Conservation (phyloP, 345 rosid genomes). For the Schrenkiella parvula region DNA sequence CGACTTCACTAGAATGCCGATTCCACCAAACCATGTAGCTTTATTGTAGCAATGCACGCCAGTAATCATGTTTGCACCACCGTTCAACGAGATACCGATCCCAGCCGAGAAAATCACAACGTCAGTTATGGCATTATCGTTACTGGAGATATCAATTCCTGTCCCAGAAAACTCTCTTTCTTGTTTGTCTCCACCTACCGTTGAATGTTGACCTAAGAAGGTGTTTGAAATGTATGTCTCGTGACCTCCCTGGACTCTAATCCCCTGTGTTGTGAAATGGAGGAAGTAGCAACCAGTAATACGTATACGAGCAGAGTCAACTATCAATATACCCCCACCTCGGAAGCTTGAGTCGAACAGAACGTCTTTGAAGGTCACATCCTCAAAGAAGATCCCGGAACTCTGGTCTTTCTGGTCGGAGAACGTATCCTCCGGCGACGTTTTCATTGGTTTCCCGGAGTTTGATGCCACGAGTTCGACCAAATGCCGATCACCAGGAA, state of each 20-base stretch:
- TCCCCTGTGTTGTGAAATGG: conserved; percentile 64
- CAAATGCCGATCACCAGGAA: conserved; percentile 57
- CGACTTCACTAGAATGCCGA: conserved; percentile 50
- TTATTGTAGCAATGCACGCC: conserved; percentile 77
- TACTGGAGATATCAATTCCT: conserved; percentile 53
- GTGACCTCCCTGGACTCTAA: conserved; percentile 56
- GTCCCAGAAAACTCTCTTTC: conserved; percentile 60
- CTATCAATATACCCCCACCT: conserved; percentile 56
- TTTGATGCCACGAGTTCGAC: conserved; percentile 49
- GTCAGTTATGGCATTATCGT: conserved; percentile 59
- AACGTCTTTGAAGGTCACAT: conserved; percentile 54
- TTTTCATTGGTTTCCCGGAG: conserved; percentile 19
- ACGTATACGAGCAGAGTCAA: conserved; percentile 54
- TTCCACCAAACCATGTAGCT: conserved; percentile 63
- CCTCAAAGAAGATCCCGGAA: conserved; percentile 43
- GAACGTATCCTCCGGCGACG: conserved; percentile 10
- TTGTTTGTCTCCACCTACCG: conserved; percentile 48
- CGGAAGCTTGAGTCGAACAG: conserved; percentile 58
- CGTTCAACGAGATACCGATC: conserved; percentile 45
- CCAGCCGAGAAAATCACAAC: conserved; percentile 66
- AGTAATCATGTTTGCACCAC: conserved; percentile 58
- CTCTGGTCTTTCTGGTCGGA: conserved; percentile 15
- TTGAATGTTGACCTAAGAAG: conserved; percentile 59
- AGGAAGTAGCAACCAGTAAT: conserved; percentile 53
- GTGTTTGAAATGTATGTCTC: conserved; percentile 58